Evolutionary conservation across 106 monocot species (phyloP).

Genomic region (Gastrodia elata): DNA sequence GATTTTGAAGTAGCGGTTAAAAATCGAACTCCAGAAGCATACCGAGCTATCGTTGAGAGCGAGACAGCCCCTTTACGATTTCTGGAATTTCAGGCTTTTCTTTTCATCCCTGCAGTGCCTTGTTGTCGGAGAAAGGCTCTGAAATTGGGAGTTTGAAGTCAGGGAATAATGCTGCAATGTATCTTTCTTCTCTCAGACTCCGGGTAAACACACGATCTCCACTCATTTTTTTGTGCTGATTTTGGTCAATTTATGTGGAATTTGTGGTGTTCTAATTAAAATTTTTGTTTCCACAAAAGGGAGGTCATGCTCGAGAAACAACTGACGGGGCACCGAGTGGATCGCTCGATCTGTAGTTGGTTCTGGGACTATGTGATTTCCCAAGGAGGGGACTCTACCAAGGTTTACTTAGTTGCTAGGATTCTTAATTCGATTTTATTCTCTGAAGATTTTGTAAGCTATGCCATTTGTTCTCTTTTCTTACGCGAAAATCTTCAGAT

Average conservation of each 20-base stretch:
- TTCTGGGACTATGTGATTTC: constrained; percentile 71
- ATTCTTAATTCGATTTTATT: neutral
- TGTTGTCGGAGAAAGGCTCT: too few species aligned
- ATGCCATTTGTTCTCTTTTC: constrained; percentile 4
- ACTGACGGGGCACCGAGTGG: constrained; percentile 67
- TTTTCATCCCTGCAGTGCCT: too few species aligned
- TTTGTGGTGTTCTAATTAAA: neutral
- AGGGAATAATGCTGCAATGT: constrained; percentile 91
- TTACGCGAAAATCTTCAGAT: constrained; percentile 22
- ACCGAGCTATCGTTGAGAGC: too few species aligned
- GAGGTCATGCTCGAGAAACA: constrained; percentile 99
- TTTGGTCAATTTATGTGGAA: neutral
- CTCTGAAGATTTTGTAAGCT: neutral
- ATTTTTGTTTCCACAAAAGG: constrained; percentile 26
- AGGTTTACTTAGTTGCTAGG: constrained; percentile 32
- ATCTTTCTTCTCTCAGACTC: constrained; percentile 84
- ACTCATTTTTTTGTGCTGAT: too few species aligned
- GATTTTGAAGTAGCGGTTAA: too few species aligned
- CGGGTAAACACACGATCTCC: constrained; percentile 51
- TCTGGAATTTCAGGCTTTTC: too few species aligned
- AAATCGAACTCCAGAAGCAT: too few species aligned
- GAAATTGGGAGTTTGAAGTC: too few species aligned
- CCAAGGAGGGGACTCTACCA: constrained; percentile 60
- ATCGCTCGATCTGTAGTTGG: constrained; percentile 86
- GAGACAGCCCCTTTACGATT: too few species aligned